Conservation (phyloP, 164 flowering plant genomes). For the Vitis riparia region DNA sequence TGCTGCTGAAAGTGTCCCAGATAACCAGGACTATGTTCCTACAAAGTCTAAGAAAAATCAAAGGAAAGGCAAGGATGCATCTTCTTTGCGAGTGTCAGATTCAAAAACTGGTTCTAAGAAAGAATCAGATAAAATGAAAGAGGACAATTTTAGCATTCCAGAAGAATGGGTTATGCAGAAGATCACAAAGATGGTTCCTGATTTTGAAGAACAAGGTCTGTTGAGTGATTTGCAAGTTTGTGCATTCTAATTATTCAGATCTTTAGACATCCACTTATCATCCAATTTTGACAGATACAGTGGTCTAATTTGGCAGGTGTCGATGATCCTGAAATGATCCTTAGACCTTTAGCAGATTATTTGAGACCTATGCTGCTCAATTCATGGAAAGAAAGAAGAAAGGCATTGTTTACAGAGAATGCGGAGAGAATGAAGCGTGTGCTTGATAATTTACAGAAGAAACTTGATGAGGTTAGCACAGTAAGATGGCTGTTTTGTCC, state of each 20-base stretch:
- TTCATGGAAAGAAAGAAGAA: conserved; percentile 73
- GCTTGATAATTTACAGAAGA: conserved; percentile 74
- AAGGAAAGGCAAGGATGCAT: conserved; percentile 60
- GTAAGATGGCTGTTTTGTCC: background rate
- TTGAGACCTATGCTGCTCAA: conserved; percentile 81
- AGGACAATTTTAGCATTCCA: conserved; percentile 44
- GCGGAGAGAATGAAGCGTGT: conserved; percentile 64
- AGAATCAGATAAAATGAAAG: conserved; percentile 40
- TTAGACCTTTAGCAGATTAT: conserved; percentile 60
- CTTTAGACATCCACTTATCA: background rate
- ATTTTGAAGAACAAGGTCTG: conserved; percentile 80
- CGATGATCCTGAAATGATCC: conserved; percentile 56
- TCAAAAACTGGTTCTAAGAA: conserved; percentile 55
- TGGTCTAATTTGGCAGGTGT: conserved; percentile 41
- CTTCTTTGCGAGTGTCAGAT: conserved; percentile 48
- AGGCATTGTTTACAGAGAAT: conserved; percentile 70
- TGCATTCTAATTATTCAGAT: background rate
- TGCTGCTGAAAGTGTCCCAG: conserved; percentile 47
- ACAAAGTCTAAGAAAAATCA: conserved; percentile 77
- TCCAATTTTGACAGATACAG: background rate
- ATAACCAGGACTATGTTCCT: conserved; percentile 47
- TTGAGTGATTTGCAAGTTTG: background rate
- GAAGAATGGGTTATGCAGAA: conserved; percentile 77
- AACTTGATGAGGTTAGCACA: conserved; percentile 79
- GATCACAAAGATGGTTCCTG: conserved; percentile 58